Base-by-base conservation (phyloP, 306 rosid genomes). In the Rosa lucieae region DNA sequence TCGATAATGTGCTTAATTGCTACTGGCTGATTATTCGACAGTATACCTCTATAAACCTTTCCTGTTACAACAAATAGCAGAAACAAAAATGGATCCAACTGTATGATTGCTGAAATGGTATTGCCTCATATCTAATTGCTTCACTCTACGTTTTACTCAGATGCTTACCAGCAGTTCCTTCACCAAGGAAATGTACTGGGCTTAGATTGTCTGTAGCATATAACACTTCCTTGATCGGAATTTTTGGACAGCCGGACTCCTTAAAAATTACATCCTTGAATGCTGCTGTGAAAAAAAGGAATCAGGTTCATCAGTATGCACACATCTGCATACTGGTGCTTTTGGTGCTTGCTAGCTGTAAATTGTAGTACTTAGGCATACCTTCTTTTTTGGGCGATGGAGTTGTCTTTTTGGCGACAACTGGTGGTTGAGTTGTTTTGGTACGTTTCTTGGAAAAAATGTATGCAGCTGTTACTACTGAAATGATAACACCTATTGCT, bases 1-100 rank as follows among this genome's bases (percentile, higher is more conserved):
- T 81, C 82, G 9, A 74, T 73, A 35, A 86, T 89, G 73, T 85
- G 93, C 84, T 91, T 91, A 48, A 89, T 71, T 26, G 91, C 92
- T 13, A 90, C 85, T 68, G 42, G 77, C 21, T 84, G 88, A 40
- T 85, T 84, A 11, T 87, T 84, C 79, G 85, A 83, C 65, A 91
- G 83, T 76, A 65, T 56, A 7, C 91, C 91, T 75, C 85, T 87
- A 73, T 89, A 90, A 67, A 89, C 92, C 73, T 85, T 90, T 48
- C 95, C 95, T 90, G 75, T 70, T 70, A 43, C 29, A 46, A 9
- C 14, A 46, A 52, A 21, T 67, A 11, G 37, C 55, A 61, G 20
- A 56, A 39, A 26, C 29, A 8, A 47, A 46, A 21, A 52, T 5
- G 48, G 43, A 62, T 20, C 23, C 51, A 59, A 10, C 11, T 51